Base-by-base conservation (phyloP, 1,284 basidiomycete species). In the Hypsizygus ulmarius region DNA sequence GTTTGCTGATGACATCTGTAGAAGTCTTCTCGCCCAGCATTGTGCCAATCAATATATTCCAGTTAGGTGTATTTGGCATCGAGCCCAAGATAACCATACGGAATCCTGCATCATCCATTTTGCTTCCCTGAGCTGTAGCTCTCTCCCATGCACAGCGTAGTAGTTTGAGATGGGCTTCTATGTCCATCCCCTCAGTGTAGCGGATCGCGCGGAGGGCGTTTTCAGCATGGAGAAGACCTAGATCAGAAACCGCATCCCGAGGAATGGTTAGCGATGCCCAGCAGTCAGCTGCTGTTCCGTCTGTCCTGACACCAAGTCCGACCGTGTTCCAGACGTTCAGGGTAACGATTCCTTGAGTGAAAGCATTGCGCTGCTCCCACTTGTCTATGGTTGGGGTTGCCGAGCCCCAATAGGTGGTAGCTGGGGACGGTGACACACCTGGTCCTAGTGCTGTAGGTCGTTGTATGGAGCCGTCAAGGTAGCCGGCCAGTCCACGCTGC, bases 201-300 rank as follows among this genome's bases (percentile, higher is more conserved):
- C 43, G 37, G 3, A 43, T 36, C 4, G 28, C 19, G 1, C 12
- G 2, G 3, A 48, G 35, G 3, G 10, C 47, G 12, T 29, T 19
- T n/a, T 43, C 40, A 8, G 47, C 47, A 11, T 38, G 30, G 10
- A 48, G 8, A 1, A 39, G 8, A 0, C 40, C 40, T 12, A 48
- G 25, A 19, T 41, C 39, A 14, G 37, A 3, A 14, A 7, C 27
- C 8, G 19, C 53, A 56, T 46, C 34, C 37, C 12, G 37, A 14
- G 32, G 7, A 9, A 5, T 25, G 2, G 15, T 41, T 2, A 59
- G 45, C 4, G 57, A 58, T 25, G 44, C 46, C 59, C 60, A 63
- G 3, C 55, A 50, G 30, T 60, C 56, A 2, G 59, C 57, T 2
- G 55, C 59, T 0, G 55, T 56, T 0, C 62, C 59, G n/a, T 52